Conservation (phyloP, 225 moss, liverwort and hornwort genomes). For the Thuidium tamariscinum region DNA sequence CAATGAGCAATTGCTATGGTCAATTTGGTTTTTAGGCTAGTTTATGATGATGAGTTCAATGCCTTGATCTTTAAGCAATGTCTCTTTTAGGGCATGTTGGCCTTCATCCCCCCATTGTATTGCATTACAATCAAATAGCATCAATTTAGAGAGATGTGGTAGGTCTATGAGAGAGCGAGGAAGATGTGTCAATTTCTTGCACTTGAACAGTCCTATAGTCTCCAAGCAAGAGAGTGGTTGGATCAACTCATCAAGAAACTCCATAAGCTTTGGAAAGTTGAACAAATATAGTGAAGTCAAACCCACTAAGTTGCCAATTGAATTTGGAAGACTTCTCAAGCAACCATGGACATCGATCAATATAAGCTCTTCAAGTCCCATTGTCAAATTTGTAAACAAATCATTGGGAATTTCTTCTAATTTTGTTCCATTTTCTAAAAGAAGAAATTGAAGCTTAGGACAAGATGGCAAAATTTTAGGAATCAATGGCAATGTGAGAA, state of each 20-base stretch:
- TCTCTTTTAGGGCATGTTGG: neutral
- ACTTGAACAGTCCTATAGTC: neutral
- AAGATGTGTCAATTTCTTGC: neutral
- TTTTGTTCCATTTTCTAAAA: neutral
- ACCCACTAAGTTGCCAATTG: neutral
- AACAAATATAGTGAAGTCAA: neutral
- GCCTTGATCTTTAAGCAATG: fast-evolving
- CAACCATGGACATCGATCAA: neutral
- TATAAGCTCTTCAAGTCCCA: neutral
- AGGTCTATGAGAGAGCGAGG: fast-evolving
- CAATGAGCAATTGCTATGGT: fast-evolving
- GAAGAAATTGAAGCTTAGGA: neutral
- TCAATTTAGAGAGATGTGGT: neutral
- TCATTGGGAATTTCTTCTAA: neutral
- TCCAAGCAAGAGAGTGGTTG: neutral
- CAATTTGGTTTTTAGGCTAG: neutral
- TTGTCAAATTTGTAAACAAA: neutral
- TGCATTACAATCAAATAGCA: neutral
- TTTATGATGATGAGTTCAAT: neutral
- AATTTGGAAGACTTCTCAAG: neutral
- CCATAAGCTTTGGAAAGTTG: neutral
- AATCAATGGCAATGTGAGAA: neutral
- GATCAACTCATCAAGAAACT: neutral
- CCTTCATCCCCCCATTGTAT: neutral
- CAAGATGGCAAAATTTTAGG: neutral